Evolutionary conservation across 2,329 filamentous ascomycete species (phyloP).

Genomic region (Scedosporium dehoogii): DNA sequence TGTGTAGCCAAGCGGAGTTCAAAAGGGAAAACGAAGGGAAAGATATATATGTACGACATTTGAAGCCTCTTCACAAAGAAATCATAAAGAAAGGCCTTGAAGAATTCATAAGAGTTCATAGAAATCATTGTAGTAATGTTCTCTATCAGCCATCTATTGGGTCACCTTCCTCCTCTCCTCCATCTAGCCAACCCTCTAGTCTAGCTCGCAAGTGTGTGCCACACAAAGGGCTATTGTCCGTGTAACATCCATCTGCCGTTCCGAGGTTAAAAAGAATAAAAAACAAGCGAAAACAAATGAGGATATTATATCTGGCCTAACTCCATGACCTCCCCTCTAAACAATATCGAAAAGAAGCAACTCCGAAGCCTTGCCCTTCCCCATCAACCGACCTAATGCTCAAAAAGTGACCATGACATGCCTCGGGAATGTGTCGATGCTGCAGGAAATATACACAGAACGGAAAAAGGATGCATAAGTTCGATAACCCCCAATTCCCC

Average conservation of each 20-base stretch:
- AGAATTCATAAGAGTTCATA: not conserved
- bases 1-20: not conserved
- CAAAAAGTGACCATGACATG: too few relatives aligned
- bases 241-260: not conserved
- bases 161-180: not conserved
- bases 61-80: not conserved
- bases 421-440: not conserved
- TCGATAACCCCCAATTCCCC: too few relatives aligned
- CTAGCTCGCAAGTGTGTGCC: not conserved
- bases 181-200: not conserved
- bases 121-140: not conserved
- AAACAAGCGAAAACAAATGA: not conserved
- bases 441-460: not conserved
- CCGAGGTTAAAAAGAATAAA: not conserved
- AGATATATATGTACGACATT: too few relatives aligned
- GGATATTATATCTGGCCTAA: too few relatives aligned
- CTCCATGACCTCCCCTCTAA: too few relatives aligned
- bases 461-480: not conserved
- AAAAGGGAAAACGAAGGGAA: not conserved
- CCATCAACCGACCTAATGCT: too few relatives aligned
- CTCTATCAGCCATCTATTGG: too few relatives aligned
- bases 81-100: not conserved
- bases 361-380: too few relatives aligned
- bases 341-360: too few relatives aligned
- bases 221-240: constrained; percentile 10